Base-by-base conservation (phyloP, 2,329 filamentous ascomycete genomes). In the Arthrobotrys musiformis region DNA sequence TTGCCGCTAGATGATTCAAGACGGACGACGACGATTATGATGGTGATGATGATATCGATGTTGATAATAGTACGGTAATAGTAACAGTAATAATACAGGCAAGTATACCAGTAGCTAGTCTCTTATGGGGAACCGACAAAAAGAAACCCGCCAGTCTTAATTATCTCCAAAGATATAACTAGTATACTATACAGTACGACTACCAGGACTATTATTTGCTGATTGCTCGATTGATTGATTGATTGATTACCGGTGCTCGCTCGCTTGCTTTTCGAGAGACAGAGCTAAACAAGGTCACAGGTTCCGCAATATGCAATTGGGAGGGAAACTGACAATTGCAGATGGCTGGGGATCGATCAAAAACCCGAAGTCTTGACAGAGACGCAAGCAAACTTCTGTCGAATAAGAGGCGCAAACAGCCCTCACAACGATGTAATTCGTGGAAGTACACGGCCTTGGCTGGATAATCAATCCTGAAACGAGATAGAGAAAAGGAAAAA, bases 401-500 rank as follows among this genome's bases (percentile, higher is more conserved):
- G 73, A 77, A 77, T 77, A 48, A 64, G 66, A 77, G 35, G 64
- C 73, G 64, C 60, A 60, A 77, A 64, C 60, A 54, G 42, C 63
- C 58, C 8, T 66, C 60, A 42, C 66, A 66, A 60, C 50, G 66
- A 70, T 77, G 19, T 77, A 44, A 77, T 77, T 77, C 66, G 73
- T 42, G 66, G 73, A 54, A 56, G 52, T 42, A 35, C 28, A 26
- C 52, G 33, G 66, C 58, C 73, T 77, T 77, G 66, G 73, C 73
- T 62, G 66, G 73, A 48, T 70, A 66, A 77, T 37, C 73, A 77
- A 77, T 70, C 64, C 64, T 77, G 66, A 77, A 77, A 70, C 66
- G 50, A 70, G 60, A 77, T 54, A 42, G 52, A 70, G 66, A 52
- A 17, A n/a, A 40, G 37, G 37, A 17, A n/a, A 33, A 33, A 5